Base-by-base conservation (phyloP, 192 early-diverging fungal species). In the Backusella liffmaniae region DNA sequence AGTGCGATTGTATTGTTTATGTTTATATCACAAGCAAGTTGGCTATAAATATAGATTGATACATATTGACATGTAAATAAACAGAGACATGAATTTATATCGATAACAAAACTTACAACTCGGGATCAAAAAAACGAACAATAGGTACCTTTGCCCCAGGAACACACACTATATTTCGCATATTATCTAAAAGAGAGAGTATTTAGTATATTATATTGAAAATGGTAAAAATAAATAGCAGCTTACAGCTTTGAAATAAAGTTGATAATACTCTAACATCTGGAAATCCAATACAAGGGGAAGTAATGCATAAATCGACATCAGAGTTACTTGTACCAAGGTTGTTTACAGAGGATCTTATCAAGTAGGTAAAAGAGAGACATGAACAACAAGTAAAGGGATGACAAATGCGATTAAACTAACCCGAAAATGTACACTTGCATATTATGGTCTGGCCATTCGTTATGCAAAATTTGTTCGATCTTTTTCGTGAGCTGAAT, bases 1-100 rank as follows among this genome's bases (percentile, higher is more conserved):
- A 98, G 81, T 18, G 96, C 95, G 49, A 96, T 74, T 4, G 93
- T 90, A 83, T 96, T 97, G 85, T 97, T 97, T 69, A 98, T 90
- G 82, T 97, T 97, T 76, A 96, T 92, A 79, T 98, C 96, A 71
- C 95, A 96, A 2, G 94, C 89, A 9, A 96, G 72, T 16, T 88
- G 67, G 53, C 92, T 94, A 79, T 7, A 21, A 34, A 49, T 65
- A 29, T 23, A 42, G 10, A 9, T 71, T 35, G 35, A 37, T 65
- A 34, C 15, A 66, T 0, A 70, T 46, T 44, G 21, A 37, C 46
- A 29, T 16, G 42, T 6, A 74, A 36, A 44, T 53, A 51, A 49
- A 49, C 6, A 30, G 12, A 49, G 46, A 49, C n/a, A n/a, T 18
- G 15, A 49, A 49, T 49, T 49, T 49, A 49, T 49, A 49, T 41